Base-by-base conservation (phyloP, 139 green algal genomes). In the Pycnococcus provasolii region DNA sequence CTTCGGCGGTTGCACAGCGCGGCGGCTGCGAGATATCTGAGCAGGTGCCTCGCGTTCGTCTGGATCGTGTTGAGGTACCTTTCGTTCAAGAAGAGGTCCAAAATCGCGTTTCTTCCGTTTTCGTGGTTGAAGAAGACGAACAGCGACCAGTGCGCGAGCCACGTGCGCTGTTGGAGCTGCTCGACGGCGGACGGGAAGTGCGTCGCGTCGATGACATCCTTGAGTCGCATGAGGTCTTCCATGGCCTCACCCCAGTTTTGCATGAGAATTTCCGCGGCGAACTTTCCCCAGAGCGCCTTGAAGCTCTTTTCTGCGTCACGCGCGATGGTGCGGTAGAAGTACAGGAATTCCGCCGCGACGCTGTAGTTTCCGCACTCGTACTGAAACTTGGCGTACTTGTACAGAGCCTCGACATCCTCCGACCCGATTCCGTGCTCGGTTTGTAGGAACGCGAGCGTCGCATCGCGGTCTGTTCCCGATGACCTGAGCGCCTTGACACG, bases 61-160 rank as follows among this genome's bases (percentile, higher is more conserved):
- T 94, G 87, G 43, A 94, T 83, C n/a, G 86, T 86, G 40, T 83
- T 82, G 26, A 88, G 64, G 70, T 91, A 91, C 68, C 58, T 62
- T 37, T 95, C 90, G 73, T 91, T 84, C 55, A 98, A 81, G 81
- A 96, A 96, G 4, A 98, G 77, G 79, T 99, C 94, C 39, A 98
- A 87, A 60, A 99, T 86, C 46, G 79, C 72, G 76, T 94, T 94
- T 61, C 86, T 78, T 11, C 94, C 94, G 69, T 91, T 95, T 66
- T 96, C 89, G 71, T 93, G 86, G 84, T 98, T 97, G 82, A 95
- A 97, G 84, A 96, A 96, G 42, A 97, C 86, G 73, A 94, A 98
- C 13, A 99, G 82, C 4, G 79, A 69, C 94, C 92, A 98, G 81
- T 99, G 94, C 81, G 97, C 86, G 67, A 99, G 83, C 94, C 94